These are phyloP conservation scores for Nitzschia palea DNA, from an alignment of 108 stramenopile species.

Conservation along the genomic window DNA sequence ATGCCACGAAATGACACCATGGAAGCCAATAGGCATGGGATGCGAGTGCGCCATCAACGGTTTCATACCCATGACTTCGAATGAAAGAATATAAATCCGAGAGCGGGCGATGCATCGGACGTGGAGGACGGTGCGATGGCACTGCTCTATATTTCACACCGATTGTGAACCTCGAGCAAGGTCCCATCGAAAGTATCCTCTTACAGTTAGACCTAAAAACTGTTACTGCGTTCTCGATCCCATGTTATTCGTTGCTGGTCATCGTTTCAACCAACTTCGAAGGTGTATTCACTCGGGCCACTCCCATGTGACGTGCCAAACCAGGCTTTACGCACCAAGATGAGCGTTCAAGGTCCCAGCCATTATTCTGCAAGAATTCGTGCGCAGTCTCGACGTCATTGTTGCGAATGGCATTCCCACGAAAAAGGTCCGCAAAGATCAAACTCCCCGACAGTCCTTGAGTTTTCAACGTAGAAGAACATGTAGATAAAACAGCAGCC, in stretches of 20 bases:
- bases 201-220: not conserved
- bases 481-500: conserved; percentile 39
- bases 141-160: no score
- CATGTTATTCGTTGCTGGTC: no score
- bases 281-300: conserved; percentile 31
- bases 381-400: conserved; percentile 32
- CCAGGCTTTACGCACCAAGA: conserved; percentile 66
- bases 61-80: no score
- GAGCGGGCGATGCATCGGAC: no score
- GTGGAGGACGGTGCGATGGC: no score
- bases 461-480: conserved; percentile 37
- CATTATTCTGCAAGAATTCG: conserved; percentile 43
- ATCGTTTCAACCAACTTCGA: no score
- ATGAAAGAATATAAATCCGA: no score
- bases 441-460: conserved; percentile 20
- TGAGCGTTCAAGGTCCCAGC: conserved; percentile 56
- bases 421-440: conserved; percentile 72
- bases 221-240: not conserved
- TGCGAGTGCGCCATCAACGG: no score
- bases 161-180: no score
- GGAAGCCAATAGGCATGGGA: no score
- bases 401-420: conserved; percentile 59
- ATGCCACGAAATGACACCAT: no score
- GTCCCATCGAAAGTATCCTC: no score
- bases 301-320: conserved; percentile 71